Base-by-base conservation (phyloP, 768 basidiomycete species). In the Leccinum boreale region DNA sequence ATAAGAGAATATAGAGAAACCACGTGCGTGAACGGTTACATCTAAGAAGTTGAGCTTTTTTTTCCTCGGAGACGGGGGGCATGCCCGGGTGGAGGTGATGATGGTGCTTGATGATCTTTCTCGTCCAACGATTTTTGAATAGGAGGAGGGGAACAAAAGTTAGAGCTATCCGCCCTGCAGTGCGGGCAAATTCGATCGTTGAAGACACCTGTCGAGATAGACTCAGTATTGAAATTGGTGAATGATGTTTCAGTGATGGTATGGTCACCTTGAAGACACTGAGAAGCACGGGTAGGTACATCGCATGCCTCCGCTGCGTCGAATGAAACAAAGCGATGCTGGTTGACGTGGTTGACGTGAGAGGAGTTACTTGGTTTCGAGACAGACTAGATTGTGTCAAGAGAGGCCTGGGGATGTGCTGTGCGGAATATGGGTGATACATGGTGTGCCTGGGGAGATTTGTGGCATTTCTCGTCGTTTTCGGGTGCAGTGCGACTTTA, bases 91-190 rank as follows among this genome's bases (percentile, higher is more conserved):
- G 73, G 36, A 70, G 53, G 33, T 50, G 66, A n/a, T 74, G 70
- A 10, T 71, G 68, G 58, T 83, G 79, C 8, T 80, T 73, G 59
- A 91, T 78, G 23, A 76, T 70, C 64, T 72, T 81, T 57, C 74
- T 78, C 0, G 83, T 75, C 60, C 74, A 79, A 60, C 78, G 73
- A 52, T 84, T 87, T 62, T 80, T 83, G 39, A 90, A 60, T 53
- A 89, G 70, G 58, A 91, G 67, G 31, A 90, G 68, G 23, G 92
- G 92, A 12, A 91, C 75, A 60, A 94, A 84, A 0, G 90, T 92
- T 31, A 94, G 77, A 0, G 83, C 85, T 52, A 94, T 78, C 57
- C 92, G 82, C 46, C 79, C 85, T 45, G 83, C 82, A 8, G 85
- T 90, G 50, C 86, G 81, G 15, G 84, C 82, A n/a, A 87, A 44